These are phyloP conservation scores for Hanseniaspora meyeri DNA, from an alignment of 805 yeast genomes.

Conservation along the genomic window DNA sequence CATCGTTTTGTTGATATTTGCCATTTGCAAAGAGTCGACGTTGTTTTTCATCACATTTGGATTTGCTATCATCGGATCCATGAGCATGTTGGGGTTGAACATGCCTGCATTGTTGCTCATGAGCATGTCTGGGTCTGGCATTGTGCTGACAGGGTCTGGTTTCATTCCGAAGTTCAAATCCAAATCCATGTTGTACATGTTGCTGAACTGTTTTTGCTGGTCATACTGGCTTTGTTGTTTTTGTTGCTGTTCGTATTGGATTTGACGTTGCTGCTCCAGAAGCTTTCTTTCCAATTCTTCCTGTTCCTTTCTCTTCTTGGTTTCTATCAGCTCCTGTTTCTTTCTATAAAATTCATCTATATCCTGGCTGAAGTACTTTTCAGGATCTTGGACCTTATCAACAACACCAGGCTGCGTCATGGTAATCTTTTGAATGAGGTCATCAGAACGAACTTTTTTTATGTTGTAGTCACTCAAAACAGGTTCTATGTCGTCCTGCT, in stretches of 20 bases:
- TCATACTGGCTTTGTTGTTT: conserved; percentile 13
- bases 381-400: neutral
- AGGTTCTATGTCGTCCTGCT: neutral
- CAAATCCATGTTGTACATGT: conserved; percentile 11
- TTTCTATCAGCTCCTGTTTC: neutral
- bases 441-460: neutral
- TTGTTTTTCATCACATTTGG: conserved; percentile 1
- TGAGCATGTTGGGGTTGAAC: neutral
- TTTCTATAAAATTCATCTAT: neutral
- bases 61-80: neutral
- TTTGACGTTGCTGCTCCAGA: conserved; percentile 14
- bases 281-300: conserved; percentile 14
- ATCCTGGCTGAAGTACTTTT: neutral
- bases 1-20: neutral
- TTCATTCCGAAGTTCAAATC: conserved; percentile 7
- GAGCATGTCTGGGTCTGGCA: neutral
- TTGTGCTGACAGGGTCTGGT: neutral
- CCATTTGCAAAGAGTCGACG: neutral
- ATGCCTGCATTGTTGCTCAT: neutral
- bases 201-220: neutral
- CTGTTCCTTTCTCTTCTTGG: conserved; percentile 13
- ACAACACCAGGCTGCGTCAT: neutral
- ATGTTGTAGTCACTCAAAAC: neutral
- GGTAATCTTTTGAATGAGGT: neutral
- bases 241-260: conserved; percentile 16